These are phyloP conservation scores for Trypanosoma caninum DNA, from an alignment of 208 protist species.

Conservation along the genomic window DNA sequence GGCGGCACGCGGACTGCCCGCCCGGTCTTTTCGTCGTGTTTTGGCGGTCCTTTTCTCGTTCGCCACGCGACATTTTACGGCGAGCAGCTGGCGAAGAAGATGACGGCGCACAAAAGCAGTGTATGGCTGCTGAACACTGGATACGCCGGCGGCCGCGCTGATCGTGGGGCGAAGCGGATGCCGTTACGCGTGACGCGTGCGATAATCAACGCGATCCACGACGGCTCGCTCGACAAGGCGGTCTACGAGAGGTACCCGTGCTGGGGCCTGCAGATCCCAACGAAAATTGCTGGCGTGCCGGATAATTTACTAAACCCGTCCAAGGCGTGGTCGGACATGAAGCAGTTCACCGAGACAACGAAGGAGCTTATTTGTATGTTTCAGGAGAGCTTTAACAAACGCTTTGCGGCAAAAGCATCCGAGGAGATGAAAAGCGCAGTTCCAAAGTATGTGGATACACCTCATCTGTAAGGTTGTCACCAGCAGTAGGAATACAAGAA, in stretches of 20 bases:
- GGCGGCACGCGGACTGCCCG: conserved; percentile 89
- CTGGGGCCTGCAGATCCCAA: conserved; percentile 92
- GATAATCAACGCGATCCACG: conserved; percentile 96
- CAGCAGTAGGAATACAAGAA: too few relatives aligned
- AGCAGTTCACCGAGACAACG: conserved; percentile 70
- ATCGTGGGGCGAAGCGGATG: conserved; percentile 88
- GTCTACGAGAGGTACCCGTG: conserved; percentile 67
- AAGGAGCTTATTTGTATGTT: conserved; percentile 92
- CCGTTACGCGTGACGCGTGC: conserved; percentile 91
- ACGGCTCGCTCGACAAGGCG: conserved; percentile 82
- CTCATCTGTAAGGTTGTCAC: conserved; percentile 35
- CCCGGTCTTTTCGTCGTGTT: conserved; percentile 95
- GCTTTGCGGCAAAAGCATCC: conserved; percentile 81
- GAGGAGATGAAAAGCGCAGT: conserved; percentile 78
- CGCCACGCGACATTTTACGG: conserved; percentile 96
- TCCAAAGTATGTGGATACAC: conserved; percentile 61
- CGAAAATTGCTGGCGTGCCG: conserved; percentile 64
- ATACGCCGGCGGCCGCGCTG: conserved; percentile 86
- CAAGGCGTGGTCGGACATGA: conserved; percentile 89
- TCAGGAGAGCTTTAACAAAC: conserved; percentile 89
- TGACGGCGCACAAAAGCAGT: conserved; percentile 75
- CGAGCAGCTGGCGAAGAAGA: conserved; percentile 93
- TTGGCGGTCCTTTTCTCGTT: conserved; percentile 94
- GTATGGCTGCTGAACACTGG: conserved; percentile 96
- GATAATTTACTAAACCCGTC: conserved; percentile 86